phyloP scores from a whole-genome alignment of 768 basidiomycete species.

The Boletus huronensis region DNA sequence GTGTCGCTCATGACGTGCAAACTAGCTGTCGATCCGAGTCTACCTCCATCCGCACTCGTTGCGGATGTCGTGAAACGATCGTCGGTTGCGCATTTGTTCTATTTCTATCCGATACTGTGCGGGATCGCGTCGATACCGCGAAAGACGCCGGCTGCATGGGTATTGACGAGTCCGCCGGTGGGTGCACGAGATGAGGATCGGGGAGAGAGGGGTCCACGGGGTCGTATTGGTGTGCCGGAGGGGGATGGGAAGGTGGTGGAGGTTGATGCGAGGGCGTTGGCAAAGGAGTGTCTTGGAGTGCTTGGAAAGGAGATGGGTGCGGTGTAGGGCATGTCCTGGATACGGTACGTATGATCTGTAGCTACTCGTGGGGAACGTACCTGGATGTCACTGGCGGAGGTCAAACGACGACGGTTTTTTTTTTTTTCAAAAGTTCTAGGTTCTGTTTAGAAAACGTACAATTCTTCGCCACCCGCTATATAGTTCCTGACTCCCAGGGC shows the following conservation, averaged over 20 bases:
- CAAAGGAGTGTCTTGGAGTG: slow-evolving; percentile 62
- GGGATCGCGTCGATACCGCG: slow-evolving; percentile 74
- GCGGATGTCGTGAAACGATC: slow-evolving; percentile 74
- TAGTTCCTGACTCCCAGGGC: background rate
- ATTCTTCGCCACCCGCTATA: background rate
- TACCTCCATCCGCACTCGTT: slow-evolving; percentile 53
- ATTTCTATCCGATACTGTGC: slow-evolving; percentile 76
- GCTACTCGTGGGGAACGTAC: background rate
- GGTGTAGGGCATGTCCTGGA: slow-evolving; percentile 11
- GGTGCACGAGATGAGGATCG: slow-evolving; percentile 12
- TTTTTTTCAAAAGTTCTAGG: background rate
- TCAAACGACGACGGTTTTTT: background rate
- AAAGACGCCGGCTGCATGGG: slow-evolving; percentile 66
- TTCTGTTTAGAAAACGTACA: background rate
- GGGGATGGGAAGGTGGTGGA: slow-evolving; percentile 35
- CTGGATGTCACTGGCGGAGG: background rate
- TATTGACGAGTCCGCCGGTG: slow-evolving; percentile 26
- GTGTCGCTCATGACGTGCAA: background rate
- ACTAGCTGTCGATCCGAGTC: slow-evolving; percentile 39
- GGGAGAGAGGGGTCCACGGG: slow-evolving; percentile 7
- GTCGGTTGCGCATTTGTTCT: slow-evolving; percentile 79
- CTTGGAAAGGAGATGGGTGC: slow-evolving; percentile 75
- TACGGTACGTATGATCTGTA: background rate
- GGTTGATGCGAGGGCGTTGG: slow-evolving; percentile 63
- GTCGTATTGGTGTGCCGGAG: slow-evolving; percentile 23